Evolutionary conservation across 169 alveolate species (phyloP).

Genomic region (Perkinsus chesapeaki): DNA sequence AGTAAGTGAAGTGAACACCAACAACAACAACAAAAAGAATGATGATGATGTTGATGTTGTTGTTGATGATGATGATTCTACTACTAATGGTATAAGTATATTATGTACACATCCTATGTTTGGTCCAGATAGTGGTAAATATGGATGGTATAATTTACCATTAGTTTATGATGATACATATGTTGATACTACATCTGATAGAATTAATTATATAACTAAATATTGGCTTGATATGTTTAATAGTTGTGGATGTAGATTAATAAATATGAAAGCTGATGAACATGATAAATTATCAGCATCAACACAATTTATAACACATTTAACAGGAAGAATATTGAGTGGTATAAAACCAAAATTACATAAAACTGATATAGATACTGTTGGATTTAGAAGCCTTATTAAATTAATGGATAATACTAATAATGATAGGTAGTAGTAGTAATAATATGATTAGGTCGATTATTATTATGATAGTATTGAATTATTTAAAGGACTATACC

Average conservation of each 20-base stretch:
- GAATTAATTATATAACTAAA: not conserved
- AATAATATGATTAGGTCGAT: not conserved
- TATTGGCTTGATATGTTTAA: not conserved
- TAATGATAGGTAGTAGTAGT: not conserved
- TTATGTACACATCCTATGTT: slow-evolving; percentile 16
- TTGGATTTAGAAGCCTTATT: not conserved
- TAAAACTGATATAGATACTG: not conserved
- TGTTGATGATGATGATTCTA: not conserved
- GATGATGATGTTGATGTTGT: not conserved
- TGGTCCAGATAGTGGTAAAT: slow-evolving; percentile 7
- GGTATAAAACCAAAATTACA: not conserved
- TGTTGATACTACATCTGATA: not conserved
- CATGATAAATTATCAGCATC: not conserved
- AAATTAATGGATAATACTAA: not conserved
- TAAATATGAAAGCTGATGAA: not conserved
- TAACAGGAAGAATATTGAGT: not conserved
- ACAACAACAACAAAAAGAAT: too few species aligned
- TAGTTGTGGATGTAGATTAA: not conserved
- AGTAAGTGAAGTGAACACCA: too few species aligned
- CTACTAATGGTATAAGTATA: not conserved
- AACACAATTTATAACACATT: slow-evolving; percentile 8
- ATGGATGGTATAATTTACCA: slow-evolving; percentile 9
- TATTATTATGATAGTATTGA: not conserved
- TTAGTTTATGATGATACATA: not conserved
- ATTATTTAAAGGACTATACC: not conserved